Evolutionary conservation across 192 early-diverging fungal species (phyloP).

Genomic region (Coemansia sp.): DNA sequence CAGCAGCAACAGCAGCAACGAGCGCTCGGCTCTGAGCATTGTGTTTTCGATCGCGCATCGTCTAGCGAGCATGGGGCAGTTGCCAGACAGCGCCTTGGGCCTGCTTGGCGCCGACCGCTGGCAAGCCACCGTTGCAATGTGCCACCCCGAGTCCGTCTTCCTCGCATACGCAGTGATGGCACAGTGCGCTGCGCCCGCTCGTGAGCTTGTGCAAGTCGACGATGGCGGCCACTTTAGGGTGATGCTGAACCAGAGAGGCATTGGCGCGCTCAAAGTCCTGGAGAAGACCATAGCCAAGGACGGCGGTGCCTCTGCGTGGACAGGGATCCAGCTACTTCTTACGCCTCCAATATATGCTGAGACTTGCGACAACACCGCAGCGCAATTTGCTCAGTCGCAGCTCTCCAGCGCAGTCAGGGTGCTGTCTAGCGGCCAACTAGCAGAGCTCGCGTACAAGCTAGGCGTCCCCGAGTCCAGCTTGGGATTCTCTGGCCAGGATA

Average conservation of each 20-base stretch:
- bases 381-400: slow-evolving; percentile 15
- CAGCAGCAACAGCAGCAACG: background rate
- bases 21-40: slow-evolving; percentile 13
- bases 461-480: slow-evolving; percentile 6
- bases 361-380: background rate
- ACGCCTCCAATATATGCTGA: slow-evolving; percentile 30
- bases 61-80: slow-evolving; percentile 1
- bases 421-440: background rate
- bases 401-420: slow-evolving; percentile 17
- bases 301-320: slow-evolving; percentile 27
- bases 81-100: background rate
- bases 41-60: slow-evolving; percentile 28
- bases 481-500: slow-evolving; percentile 19
- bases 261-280: slow-evolving; percentile 12
- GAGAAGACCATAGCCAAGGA: slow-evolving; percentile 14
- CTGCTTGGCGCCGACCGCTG: slow-evolving; percentile 10
- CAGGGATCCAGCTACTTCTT: slow-evolving; percentile 15
- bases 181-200: slow-evolving; percentile 22
- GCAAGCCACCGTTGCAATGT: slow-evolving; percentile 30
- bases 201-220: slow-evolving; percentile 2
- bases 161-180: slow-evolving; percentile 25
- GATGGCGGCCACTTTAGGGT: background rate
- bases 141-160: slow-evolving; percentile 20
- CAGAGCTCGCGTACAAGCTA: slow-evolving; percentile 12
- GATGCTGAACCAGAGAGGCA: slow-evolving; percentile 20